Base-by-base conservation (phyloP, 768 basidiomycete genomes). In the Udeniomyces megalosporus region DNA sequence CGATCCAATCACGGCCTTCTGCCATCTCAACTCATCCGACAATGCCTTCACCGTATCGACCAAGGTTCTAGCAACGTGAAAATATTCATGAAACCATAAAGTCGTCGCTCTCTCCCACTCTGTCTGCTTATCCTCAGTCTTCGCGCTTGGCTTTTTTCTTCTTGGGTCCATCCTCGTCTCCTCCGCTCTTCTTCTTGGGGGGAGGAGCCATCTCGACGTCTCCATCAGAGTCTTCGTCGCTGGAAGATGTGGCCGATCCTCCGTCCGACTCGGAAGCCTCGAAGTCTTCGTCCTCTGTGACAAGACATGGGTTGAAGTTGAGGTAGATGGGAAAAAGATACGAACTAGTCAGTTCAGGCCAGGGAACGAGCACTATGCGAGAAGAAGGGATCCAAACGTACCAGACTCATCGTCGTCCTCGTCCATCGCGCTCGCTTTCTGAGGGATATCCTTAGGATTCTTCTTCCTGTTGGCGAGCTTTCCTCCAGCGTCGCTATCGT, bases 231-330 rank as follows among this genome's bases (percentile, higher is more conserved):
- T 83, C 85, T 5, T 74, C 80, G 38, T 78, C 82, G 0, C 81
- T 81, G 55, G 86, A 87, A 38, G 82, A 84, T 0, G 92, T 88
- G 4, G 92, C 63, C 31, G 63, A 95, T n/a, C 92, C 91, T 49
- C 77, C 78, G 69, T 95, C 91, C 0, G 86, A 86, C 1, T 77
- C 84, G 7, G 85, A 88, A 8, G 84, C 90, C 65, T 83, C 75
- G 80, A 97, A 97, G 74, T 95, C 91, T 73, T 92, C 85, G 67
- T 86, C 93, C 86, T 76, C 76, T 74, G 66, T 29, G 22, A 34
- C 24, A 24, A 22, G 20, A 17, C n/a, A 22, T n/a, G 24, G 31
- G 26, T 3, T 35, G 32, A 28, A 31, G n/a, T 15, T 1, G 31
- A 53, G 28, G 28, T 46, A n/a, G 44, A 53, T 71, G 20, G 67